Percentiles rank a stretch among this genome's conserved stretches.
These are phyloP conservation scores for Paramecium primaurelia DNA, from an alignment of 73 alveolate genomes.

Conservation along the genomic window DNA sequence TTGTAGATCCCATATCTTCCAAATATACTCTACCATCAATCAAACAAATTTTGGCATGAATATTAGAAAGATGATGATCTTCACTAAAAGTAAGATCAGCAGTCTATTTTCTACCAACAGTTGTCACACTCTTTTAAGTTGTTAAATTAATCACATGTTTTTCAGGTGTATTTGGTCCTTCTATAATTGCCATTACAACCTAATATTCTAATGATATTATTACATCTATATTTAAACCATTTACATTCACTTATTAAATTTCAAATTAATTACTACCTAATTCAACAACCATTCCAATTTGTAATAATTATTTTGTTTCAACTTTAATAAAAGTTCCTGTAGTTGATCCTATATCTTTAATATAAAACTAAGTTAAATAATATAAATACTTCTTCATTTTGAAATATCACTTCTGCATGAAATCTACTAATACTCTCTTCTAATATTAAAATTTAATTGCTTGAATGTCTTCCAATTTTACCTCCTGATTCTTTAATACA, in stretches of 20 bases:
- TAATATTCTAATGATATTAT: not conserved
- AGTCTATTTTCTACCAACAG: slow-evolving; percentile 56
- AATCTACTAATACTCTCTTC: slow-evolving; percentile 79
- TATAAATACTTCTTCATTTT: not conserved
- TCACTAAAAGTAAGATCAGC: slow-evolving; percentile 47
- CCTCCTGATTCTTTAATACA: slow-evolving; percentile 81
- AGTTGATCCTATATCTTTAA: slow-evolving; percentile 80
- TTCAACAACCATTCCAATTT: slow-evolving; percentile 76
- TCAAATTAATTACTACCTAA: slow-evolving; percentile 80
- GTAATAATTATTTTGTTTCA: slow-evolving; percentile 63
- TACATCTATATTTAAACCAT: not conserved
- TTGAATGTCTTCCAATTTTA: slow-evolving; percentile 80
- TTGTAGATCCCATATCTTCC: slow-evolving; percentile 60
- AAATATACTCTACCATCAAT: slow-evolving; percentile 46
- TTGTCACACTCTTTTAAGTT: slow-evolving; percentile 5
- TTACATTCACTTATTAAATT: slow-evolving; percentile 35
- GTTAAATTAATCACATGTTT: not conserved
- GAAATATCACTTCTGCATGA: slow-evolving; percentile 75
- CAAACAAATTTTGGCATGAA: slow-evolving; percentile 58
- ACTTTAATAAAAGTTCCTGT: slow-evolving; percentile 84
- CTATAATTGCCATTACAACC: not conserved
- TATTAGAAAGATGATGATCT: slow-evolving; percentile 59
- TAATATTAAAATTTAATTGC: slow-evolving; percentile 78
- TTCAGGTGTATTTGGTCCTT: slow-evolving; percentile 48
- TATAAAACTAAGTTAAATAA: not conserved